Conservation (phyloP, 2,329 filamentous ascomycete genomes). For the Pezicula carpinea region DNA sequence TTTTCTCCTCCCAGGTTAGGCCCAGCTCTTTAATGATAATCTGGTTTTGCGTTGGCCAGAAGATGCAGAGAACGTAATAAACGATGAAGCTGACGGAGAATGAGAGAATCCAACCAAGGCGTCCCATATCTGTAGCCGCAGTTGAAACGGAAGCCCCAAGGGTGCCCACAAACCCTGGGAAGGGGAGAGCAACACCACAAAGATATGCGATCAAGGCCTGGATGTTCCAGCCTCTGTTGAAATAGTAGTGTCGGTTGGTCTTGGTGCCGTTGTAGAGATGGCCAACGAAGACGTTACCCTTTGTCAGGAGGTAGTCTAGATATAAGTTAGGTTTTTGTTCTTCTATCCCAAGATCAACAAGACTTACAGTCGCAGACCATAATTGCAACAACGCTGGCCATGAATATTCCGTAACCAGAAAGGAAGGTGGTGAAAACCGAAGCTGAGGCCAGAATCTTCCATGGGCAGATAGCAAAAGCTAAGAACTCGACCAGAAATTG, state of each 20-base stretch:
- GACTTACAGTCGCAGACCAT: conserved; percentile 24
- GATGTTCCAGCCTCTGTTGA: conserved; percentile 30
- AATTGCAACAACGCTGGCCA: conserved; percentile 40
- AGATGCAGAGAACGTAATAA: conserved; percentile 30
- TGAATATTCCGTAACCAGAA: conserved; percentile 57
- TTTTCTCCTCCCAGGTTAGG: conserved; percentile 23
- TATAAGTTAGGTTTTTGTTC: conserved; percentile 23
- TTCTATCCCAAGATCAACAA: neutral
- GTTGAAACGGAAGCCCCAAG: conserved; percentile 28
- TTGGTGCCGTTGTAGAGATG: conserved; percentile 28
- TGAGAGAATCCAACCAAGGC: conserved; percentile 31
- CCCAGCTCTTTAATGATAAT: conserved; percentile 29
- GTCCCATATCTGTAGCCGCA: conserved; percentile 28
- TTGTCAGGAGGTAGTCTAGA: conserved; percentile 32
- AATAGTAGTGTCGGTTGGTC: conserved; percentile 30
- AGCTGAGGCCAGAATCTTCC: conserved; percentile 59
- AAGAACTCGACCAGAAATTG: conserved; percentile 48
- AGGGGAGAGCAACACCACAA: conserved; percentile 29
- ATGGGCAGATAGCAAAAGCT: conserved; percentile 53
- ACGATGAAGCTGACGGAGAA: conserved; percentile 28
- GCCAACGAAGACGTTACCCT: conserved; percentile 30
- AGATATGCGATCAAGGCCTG: conserved; percentile 32
- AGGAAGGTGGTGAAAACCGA: conserved; percentile 59
- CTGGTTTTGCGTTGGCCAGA: conserved; percentile 35
- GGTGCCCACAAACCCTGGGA: conserved; percentile 31